phyloP scores from a whole-genome alignment of 1,139 yeast genomes.

The Nakaseomyces sp. region DNA sequence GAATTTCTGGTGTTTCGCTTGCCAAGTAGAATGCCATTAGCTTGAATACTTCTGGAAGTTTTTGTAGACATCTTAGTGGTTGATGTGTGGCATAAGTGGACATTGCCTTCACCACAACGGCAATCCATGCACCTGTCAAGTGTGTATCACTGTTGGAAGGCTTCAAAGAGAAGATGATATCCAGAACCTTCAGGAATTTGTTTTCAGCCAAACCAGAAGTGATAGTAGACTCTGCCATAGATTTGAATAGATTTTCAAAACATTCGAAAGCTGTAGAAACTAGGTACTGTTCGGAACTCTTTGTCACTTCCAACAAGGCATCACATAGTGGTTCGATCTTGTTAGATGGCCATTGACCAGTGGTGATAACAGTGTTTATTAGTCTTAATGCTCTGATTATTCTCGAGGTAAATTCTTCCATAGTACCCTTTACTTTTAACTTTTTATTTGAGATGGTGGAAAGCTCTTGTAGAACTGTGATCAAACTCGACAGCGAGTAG shows the following conservation, averaged over 20 bases:
- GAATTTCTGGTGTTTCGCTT: constrained; percentile 60
- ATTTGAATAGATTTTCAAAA: constrained; percentile 73
- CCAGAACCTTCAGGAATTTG: constrained; percentile 54
- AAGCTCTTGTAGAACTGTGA: constrained; percentile 41
- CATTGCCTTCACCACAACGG: constrained; percentile 83
- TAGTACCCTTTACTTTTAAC: constrained; percentile 32
- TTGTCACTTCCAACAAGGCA: constrained; percentile 61
- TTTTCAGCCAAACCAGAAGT: constrained; percentile 39
- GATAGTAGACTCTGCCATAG: constrained; percentile 39
- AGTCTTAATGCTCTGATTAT: constrained; percentile 74
- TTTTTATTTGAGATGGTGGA: constrained; percentile 33
- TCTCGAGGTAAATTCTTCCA: constrained; percentile 45
- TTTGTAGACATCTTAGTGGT: constrained; percentile 47
- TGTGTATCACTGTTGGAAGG: constrained; percentile 79
- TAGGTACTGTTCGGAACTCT: constrained; percentile 74
- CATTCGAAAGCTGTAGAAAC: constrained; percentile 77
- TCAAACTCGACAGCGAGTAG: constrained; percentile 42
- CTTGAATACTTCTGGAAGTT: constrained; percentile 49
- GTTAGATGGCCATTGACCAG: constrained; percentile 73
- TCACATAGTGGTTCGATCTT: constrained; percentile 71
- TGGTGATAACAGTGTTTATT: constrained; percentile 55
- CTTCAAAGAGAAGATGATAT: constrained; percentile 65
- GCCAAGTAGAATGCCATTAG: constrained; percentile 52
- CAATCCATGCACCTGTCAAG: constrained; percentile 90
- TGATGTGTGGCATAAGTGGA: constrained; percentile 57